Conservation (phyloP, 2,329 filamentous ascomycete genomes). For the Xylariaceae sp. region DNA sequence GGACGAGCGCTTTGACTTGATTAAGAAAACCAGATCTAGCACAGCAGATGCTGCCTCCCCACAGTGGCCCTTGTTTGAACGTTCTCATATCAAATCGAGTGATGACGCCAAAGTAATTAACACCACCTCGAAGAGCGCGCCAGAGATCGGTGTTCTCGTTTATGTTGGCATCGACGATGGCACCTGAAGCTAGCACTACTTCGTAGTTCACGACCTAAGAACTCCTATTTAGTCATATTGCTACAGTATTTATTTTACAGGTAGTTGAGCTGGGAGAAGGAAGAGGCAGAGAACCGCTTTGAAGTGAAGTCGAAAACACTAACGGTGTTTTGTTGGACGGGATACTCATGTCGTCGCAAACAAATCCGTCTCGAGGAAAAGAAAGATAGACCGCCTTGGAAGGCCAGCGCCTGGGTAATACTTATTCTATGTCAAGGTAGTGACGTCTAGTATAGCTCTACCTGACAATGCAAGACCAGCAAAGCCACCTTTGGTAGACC, state of each 20-base stretch:
- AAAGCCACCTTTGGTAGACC: constrained; percentile 21
- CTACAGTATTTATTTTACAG: neutral
- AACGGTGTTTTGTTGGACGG: too few species aligned
- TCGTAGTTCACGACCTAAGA: constrained; percentile 18
- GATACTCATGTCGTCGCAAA: constrained; percentile 18
- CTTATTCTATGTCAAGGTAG: neutral
- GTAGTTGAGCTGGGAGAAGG: too few species aligned
- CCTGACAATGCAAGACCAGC: constrained; percentile 19
- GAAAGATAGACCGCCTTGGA: constrained; percentile 25
- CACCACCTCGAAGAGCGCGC: constrained; percentile 2
- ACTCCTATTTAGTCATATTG: neutral
- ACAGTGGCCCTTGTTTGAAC: constrained; percentile 6
- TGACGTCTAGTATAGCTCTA: neutral
- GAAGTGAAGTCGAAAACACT: too few species aligned
- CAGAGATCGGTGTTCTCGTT: constrained; percentile 1
- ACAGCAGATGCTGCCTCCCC: constrained; percentile 33
- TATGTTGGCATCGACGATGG: constrained; percentile 2
- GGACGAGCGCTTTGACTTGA: constrained; percentile 32
- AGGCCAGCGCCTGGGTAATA: too few species aligned
- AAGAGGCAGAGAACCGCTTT: too few species aligned
- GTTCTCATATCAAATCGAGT: constrained; percentile 6
- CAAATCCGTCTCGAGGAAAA: constrained; percentile 22
- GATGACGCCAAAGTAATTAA: constrained; percentile 19
- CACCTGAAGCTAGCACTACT: constrained; percentile 7
- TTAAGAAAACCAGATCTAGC: constrained; percentile 26